Evolutionary conservation across 2,329 filamentous ascomycete species (phyloP).

Genomic region (Zymoseptoria pseudotritici): DNA sequence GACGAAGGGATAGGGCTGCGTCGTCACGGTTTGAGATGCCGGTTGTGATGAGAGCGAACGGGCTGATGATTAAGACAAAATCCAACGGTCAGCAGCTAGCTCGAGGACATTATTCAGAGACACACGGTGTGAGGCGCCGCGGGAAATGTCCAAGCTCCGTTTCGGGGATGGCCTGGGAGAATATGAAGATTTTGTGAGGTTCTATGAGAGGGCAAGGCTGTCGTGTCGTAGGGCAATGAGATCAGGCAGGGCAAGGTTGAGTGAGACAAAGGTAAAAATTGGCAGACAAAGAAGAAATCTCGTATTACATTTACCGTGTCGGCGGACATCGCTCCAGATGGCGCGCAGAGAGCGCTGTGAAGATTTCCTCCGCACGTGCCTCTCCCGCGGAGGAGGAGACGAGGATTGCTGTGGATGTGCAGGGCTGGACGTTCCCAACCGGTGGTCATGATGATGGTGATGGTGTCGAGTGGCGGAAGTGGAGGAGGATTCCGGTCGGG

Average conservation of each 20-base stretch:
- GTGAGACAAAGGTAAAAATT: not conserved
- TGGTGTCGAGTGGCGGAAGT: not conserved
- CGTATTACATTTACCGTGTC: not conserved
- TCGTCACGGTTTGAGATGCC: not conserved
- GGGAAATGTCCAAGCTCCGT: no score
- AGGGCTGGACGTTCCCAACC: no score
- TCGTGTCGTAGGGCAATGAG: not conserved
- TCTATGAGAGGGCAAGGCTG: no score
- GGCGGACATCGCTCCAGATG: not conserved
- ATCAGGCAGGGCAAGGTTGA: not conserved
- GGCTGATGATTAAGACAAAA: not conserved
- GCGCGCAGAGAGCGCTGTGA: not conserved
- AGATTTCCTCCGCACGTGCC: not conserved
- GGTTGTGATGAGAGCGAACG: not conserved
- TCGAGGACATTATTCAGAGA: not conserved
- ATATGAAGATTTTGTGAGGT: no score
- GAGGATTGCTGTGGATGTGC: no score
- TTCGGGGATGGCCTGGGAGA: no score
- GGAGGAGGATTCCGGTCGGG: not conserved
- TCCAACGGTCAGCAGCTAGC: not conserved
- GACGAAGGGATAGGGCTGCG: not conserved
- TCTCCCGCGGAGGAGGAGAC: not conserved
- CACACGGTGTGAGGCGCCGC: no score
- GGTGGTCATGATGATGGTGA: not conserved
- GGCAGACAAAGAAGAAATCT: not conserved